These are phyloP conservation scores for Cornus florida DNA, from an alignment of 148 eudicot genomes.

Conservation along the genomic window DNA sequence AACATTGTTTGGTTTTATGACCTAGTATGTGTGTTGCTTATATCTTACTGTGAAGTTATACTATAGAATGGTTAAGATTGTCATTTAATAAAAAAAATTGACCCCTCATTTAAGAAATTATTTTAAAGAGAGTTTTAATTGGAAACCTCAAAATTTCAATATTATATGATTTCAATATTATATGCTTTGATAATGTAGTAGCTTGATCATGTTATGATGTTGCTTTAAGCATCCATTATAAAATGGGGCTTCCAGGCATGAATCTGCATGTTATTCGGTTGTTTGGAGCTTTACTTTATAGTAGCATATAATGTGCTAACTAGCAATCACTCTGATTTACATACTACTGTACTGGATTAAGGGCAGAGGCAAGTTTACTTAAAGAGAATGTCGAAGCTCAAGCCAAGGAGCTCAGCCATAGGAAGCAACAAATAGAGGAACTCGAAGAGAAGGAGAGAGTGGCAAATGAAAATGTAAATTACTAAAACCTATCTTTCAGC, in stretches of 20 bases:
- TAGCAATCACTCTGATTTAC: conserved; percentile 20
- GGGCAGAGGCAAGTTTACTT: conserved; percentile 88
- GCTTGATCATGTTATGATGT: neutral
- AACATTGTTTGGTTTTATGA: neutral
- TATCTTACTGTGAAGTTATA: neutral
- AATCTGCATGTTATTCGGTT: neutral
- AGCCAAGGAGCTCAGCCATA: conserved; percentile 68
- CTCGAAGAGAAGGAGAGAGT: conserved; percentile 93
- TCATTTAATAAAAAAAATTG: neutral
- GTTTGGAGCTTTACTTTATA: neutral
- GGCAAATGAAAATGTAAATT: conserved; percentile 82
- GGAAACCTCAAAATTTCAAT: too few relatives aligned
- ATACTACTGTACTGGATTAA: conserved; percentile 47
- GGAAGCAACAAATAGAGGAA: conserved; percentile 75
- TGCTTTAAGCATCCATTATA: neutral
- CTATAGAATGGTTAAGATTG: neutral
- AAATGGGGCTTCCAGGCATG: neutral
- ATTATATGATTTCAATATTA: too few relatives aligned
- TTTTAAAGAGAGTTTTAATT: neutral
- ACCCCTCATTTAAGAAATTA: neutral
- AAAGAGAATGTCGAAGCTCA: conserved; percentile 76
- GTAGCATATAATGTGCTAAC: conserved; percentile 9
- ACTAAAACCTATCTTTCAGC: neutral
- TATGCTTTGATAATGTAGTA: too few relatives aligned
- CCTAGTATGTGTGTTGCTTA: neutral